Evolutionary conservation across 305 asterid species (phyloP).

Genomic region (Solanum hybrid): DNA sequence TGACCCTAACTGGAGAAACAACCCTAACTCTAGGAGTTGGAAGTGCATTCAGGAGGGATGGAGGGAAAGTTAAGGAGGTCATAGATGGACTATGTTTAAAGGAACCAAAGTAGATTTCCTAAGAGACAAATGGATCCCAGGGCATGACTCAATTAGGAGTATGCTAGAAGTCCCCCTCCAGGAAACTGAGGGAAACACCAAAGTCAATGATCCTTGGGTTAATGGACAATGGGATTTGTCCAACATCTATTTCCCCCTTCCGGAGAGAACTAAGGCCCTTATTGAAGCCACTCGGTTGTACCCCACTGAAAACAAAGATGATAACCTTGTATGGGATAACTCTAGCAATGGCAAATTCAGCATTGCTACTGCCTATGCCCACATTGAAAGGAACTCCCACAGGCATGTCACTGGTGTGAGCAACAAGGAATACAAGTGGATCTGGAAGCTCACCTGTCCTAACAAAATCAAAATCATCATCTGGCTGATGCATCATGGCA

Average conservation of each 20-base stretch:
- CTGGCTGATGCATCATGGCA: not conserved
- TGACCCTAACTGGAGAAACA: not conserved
- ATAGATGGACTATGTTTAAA: not conserved
- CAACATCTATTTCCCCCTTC: not conserved
- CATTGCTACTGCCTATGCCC: not conserved
- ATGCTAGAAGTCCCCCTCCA: not conserved
- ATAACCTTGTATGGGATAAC: not conserved
- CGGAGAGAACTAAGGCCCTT: not conserved
- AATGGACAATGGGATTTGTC: not conserved
- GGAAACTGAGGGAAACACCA: not conserved
- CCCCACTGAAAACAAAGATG: not conserved
- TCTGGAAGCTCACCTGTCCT: not conserved
- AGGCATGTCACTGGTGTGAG: not conserved
- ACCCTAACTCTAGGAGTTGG: not conserved
- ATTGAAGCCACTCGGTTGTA: not conserved
- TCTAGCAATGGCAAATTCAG: no score
- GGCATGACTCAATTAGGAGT: not conserved
- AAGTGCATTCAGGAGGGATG: not conserved
- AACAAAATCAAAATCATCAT: not conserved
- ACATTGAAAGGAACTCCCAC: not conserved
- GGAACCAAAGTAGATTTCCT: not conserved
- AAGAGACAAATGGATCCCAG: not conserved
- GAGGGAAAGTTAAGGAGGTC: not conserved
- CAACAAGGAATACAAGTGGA: not conserved
- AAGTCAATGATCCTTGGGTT: not conserved